These are phyloP conservation scores for Tulasnella calospora DNA, from an alignment of 768 basidiomycete species.

Conservation along the genomic window DNA sequence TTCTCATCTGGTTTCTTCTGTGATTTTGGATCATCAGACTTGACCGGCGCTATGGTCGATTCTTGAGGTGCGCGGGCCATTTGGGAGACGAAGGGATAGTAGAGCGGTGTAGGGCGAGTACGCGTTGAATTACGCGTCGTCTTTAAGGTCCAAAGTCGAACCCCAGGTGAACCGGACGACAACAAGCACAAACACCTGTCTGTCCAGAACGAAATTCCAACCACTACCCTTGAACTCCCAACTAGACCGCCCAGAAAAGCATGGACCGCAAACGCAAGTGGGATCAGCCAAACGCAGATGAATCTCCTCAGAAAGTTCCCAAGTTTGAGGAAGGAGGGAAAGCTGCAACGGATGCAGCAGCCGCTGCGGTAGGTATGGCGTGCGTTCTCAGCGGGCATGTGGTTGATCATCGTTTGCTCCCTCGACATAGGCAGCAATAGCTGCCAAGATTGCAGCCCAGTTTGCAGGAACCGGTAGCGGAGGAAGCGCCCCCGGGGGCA, in stretches of 20 bases:
- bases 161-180: background rate
- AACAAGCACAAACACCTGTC: background rate
- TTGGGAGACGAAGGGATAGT: slow-evolving; percentile 9
- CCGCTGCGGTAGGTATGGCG: slow-evolving; percentile 45
- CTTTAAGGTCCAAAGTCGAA: slow-evolving; percentile 9
- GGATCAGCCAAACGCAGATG: slow-evolving; percentile 56
- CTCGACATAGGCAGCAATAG: slow-evolving; percentile 58
- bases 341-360: slow-evolving; percentile 64
- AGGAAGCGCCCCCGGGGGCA: slow-evolving; percentile 43
- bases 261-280: slow-evolving; percentile 61
- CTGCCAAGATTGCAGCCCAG: slow-evolving; percentile 91
- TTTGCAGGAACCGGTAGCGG: slow-evolving; percentile 48
- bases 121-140: slow-evolving; percentile 21
- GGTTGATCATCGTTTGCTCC: background rate
- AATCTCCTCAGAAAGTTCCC: slow-evolving; percentile 42
- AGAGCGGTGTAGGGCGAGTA: slow-evolving; percentile 16
- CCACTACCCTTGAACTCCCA: background rate
- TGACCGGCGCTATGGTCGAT: slow-evolving; percentile 43
- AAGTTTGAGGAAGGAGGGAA: slow-evolving; percentile 49
- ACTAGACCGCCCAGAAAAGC: background rate
- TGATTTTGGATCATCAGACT: slow-evolving; percentile 70
- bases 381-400: background rate
- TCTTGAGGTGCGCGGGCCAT: slow-evolving; percentile 27
- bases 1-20: slow-evolving; percentile 49
- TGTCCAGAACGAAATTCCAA: background rate